Evolutionary conservation across 441 rosid species (phyloP).

Genomic region (Populus trichocarpa): DNA sequence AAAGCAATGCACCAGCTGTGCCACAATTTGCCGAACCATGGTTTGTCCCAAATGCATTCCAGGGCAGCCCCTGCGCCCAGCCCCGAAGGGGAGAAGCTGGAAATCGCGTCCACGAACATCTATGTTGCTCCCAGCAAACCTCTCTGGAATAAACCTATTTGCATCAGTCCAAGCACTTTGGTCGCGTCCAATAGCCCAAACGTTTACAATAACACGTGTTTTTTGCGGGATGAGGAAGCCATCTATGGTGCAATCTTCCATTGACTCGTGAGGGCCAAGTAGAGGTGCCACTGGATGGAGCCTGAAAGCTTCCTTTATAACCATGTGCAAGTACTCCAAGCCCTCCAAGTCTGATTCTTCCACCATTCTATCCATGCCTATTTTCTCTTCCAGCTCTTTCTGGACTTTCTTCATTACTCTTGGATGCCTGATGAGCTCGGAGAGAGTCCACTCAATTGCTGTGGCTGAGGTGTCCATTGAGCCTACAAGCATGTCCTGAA

Average conservation of each 20-base stretch:
- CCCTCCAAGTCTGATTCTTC: conserved; percentile 38
- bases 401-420: conserved; percentile 30
- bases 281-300: conserved; percentile 41
- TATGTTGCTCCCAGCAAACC: conserved; percentile 25
- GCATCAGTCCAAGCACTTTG: conserved; percentile 26
- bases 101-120: conserved; percentile 49
- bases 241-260: conserved; percentile 25
- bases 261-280: conserved; percentile 29
- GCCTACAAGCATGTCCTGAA: conserved; percentile 39
- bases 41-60: conserved; percentile 52
- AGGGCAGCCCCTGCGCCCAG: conserved; percentile 61
- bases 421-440: conserved; percentile 37
- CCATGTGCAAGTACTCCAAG: conserved; percentile 35
- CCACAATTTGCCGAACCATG: conserved; percentile 32
- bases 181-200: conserved; percentile 36
- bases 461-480: conserved; percentile 41
- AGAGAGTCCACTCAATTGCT: conserved; percentile 35
- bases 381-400: conserved; percentile 27
- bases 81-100: conserved; percentile 45
- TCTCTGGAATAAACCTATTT: conserved; percentile 33
- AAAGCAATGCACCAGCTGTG: conserved; percentile 62
- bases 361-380: conserved; percentile 33
- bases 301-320: conserved; percentile 37
- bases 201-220: conserved; percentile 26
- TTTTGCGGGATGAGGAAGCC: conserved; percentile 32